Evolutionary conservation across 371 early-diverging fungal species (phyloP), one percentile per base, ranked within the genome.

Genomic region (Caulochytrium protostelioides): DNA sequence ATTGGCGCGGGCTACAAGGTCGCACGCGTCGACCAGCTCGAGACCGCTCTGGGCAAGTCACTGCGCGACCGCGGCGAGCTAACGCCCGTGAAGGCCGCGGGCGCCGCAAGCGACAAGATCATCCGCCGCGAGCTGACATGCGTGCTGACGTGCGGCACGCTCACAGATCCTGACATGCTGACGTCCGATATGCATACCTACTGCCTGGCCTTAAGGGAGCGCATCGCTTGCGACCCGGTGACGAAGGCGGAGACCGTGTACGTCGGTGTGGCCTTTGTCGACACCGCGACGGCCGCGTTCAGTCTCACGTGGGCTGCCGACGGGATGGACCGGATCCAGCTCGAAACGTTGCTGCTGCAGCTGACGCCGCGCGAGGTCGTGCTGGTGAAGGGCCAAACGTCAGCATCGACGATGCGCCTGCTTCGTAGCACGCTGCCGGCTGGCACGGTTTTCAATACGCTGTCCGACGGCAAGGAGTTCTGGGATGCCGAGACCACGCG

Each of bases 11-110:
- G 98, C 20, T 79, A 78, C 59, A 97, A 92, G 49, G 83, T 99
- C 0, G 98, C 92, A 0, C 76, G 79, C 26, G 98, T 99, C 6
- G 99, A 98, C 42, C 99, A 99, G 55, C 76, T 81, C 71, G 99
- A 99, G 52, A 91, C 72, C 10, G 77, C 83, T 6, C 65, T 97
- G 18, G 90, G 84, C 3, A 97, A 97, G 62, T 63, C 79, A 13
- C 83, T 98, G 72, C 66, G 97, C 26, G 95, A 92, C 46, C 59
- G 74, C 34, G 59, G 44, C n/a, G 35, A 52, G 34, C 42, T 47
- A 24, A 14, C 30, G 12, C 3, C 45, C 22, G 50, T 53, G 30
- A 57, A 46, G 38, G 51, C 35, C 18, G 39, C 10, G 15, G 38
- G 45, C 22, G 47, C 42, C 19, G 32, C 37, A 7, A 50, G 54